phyloP scores from a whole-genome alignment of 192 early-diverging fungal genomes.

The Podila epigama region DNA sequence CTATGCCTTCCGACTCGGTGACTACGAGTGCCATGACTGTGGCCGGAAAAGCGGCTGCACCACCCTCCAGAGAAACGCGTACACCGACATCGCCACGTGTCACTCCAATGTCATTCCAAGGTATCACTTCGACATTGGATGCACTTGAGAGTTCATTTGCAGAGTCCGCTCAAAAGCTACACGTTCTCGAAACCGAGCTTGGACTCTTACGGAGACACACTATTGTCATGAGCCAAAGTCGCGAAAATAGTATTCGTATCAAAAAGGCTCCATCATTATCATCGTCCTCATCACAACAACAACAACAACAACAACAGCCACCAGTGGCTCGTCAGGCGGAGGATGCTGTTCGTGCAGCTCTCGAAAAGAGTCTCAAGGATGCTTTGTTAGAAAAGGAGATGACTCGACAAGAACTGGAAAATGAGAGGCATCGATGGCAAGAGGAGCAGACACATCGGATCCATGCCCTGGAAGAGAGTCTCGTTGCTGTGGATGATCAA shows the following conservation, averaged over 20 bases:
- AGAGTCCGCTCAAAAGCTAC: slow-evolving; percentile 36
- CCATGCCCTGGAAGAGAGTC: slow-evolving; percentile 33
- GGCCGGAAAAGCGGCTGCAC: neutral
- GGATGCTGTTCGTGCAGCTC: slow-evolving; percentile 27
- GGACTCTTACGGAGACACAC: slow-evolving; percentile 27
- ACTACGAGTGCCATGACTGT: neutral
- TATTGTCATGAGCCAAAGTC: slow-evolving; percentile 24
- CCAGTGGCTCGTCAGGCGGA: neutral
- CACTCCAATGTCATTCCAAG: slow-evolving; percentile 13
- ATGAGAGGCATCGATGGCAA: slow-evolving; percentile 41
- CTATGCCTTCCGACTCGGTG: slow-evolving; percentile 4
- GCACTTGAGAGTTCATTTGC: slow-evolving; percentile 34
- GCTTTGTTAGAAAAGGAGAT: slow-evolving; percentile 47
- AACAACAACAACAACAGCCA: too few species aligned
- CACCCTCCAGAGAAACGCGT: neutral
- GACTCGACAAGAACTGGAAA: slow-evolving; percentile 36
- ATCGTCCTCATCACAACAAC: too few species aligned
- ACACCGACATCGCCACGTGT: neutral
- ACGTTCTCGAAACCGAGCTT: slow-evolving; percentile 35
- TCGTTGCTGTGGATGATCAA: slow-evolving; percentile 32
- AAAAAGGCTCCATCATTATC: neutral
- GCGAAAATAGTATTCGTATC: slow-evolving; percentile 35
- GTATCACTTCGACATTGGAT: slow-evolving; percentile 27
- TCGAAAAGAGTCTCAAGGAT: slow-evolving; percentile 48
- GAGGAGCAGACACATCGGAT: slow-evolving; percentile 36